phyloP scores from a whole-genome alignment of 2,329 filamentous ascomycete genomes.

The Calycina herbarum region DNA sequence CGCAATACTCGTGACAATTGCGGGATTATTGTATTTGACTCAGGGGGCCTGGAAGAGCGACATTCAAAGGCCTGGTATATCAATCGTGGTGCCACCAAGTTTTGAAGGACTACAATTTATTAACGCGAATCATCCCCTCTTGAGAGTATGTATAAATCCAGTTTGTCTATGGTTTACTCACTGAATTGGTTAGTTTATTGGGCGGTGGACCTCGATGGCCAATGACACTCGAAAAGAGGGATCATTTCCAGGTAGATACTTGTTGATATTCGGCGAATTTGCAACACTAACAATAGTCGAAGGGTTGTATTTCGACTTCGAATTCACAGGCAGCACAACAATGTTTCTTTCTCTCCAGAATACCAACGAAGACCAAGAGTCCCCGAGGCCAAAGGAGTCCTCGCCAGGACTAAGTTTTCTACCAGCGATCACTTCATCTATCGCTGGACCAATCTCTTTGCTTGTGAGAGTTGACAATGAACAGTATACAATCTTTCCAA shows the following conservation, averaged over 20 bases:
- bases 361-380: conserved; percentile 14
- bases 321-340: conserved; percentile 25
- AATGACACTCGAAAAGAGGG: conserved; percentile 28
- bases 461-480: conserved; percentile 31
- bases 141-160: conserved; percentile 21
- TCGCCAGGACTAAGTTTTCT: conserved; percentile 15
- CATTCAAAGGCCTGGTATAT: neutral
- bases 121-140: conserved; percentile 25
- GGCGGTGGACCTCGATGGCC: conserved; percentile 27
- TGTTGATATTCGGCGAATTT: neutral
- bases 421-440: conserved; percentile 19
- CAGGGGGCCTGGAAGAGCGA: neutral
- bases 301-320: conserved; percentile 33
- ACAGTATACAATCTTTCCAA: conserved; percentile 31
- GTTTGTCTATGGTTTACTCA: neutral
- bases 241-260: conserved; percentile 29
- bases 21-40: conserved; percentile 15
- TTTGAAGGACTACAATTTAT: conserved; percentile 29
- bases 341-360: conserved; percentile 28
- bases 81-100: conserved; percentile 5
- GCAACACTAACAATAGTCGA: neutral
- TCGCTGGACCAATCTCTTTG: conserved; percentile 29
- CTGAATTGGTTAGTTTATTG: conserved; percentile 30
- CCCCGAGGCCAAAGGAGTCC: neutral
- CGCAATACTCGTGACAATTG: conserved; percentile 12